Evolutionary conservation across 1,139 yeast genomes (phyloP).

Genomic region (Diutina sp.): DNA sequence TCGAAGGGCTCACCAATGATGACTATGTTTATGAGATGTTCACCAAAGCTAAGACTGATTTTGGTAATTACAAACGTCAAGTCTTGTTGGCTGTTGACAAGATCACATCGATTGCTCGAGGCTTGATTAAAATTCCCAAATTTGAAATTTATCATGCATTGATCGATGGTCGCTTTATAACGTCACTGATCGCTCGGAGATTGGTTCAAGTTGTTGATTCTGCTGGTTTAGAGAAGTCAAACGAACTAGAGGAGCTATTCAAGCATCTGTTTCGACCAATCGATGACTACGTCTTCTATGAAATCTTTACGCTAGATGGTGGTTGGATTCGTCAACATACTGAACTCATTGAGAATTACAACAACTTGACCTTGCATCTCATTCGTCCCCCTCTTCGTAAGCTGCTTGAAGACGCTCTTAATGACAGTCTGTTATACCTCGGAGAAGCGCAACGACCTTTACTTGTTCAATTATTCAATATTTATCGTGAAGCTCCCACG

Average conservation of each 20-base stretch:
- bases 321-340: slow-evolving; percentile 12
- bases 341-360: slow-evolving; percentile 22
- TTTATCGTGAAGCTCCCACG: slow-evolving; percentile 73
- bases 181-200: neutral
- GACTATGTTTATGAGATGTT: slow-evolving; percentile 10
- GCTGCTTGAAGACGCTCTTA: slow-evolving; percentile 19
- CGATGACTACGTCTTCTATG: slow-evolving; percentile 20
- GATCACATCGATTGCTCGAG: neutral
- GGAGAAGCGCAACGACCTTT: slow-evolving; percentile 3
- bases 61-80: slow-evolving; percentile 13
- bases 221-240: slow-evolving; percentile 9
- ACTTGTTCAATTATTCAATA: slow-evolving; percentile 42
- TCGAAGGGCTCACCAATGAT: slow-evolving; percentile 9
- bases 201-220: slow-evolving; percentile 11
- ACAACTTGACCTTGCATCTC: slow-evolving; percentile 25
- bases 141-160: neutral
- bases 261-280: slow-evolving; percentile 8
- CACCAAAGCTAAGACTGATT: slow-evolving; percentile 9
- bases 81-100: slow-evolving; percentile 14
- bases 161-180: neutral
- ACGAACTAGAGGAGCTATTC: slow-evolving; percentile 3
- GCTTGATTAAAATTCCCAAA: neutral
- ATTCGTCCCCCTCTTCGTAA: slow-evolving; percentile 26
- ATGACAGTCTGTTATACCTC: slow-evolving; percentile 18
- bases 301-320: slow-evolving; percentile 26